Percentiles rank a stretch among this genome's conserved stretches.
phyloP scores from a whole-genome alignment of 371 early-diverging fungal species.

The Dinochytrium kinnereticum region DNA sequence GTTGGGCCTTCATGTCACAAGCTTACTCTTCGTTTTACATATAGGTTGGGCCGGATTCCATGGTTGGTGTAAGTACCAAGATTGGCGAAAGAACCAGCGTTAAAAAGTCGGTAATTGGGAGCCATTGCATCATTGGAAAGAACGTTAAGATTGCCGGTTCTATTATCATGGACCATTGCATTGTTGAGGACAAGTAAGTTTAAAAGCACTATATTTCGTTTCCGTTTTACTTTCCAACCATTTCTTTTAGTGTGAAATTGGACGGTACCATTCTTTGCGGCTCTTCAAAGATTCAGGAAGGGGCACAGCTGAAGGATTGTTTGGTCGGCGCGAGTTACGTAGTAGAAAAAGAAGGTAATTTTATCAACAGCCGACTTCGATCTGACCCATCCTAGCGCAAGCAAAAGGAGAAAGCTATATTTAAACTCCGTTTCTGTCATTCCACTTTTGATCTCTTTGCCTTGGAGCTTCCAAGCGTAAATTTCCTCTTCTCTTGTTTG shows the following conservation, averaged over 20 bases:
- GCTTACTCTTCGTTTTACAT: neutral
- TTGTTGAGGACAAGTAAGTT: constrained; percentile 79
- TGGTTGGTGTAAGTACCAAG: constrained; percentile 86
- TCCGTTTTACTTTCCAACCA: neutral
- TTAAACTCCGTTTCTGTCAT: neutral
- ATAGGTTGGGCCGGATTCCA: constrained; percentile 84
- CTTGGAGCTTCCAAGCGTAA: neutral
- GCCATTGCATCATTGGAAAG: constrained; percentile 90
- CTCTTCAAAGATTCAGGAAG: constrained; percentile 77
- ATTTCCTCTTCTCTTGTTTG: neutral
- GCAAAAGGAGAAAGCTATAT: constrained; percentile 24
- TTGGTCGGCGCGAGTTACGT: constrained; percentile 80
- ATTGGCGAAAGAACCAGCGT: constrained; percentile 90
- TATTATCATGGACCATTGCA: constrained; percentile 93
- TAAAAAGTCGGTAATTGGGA: constrained; percentile 91
- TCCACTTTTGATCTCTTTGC: neutral
- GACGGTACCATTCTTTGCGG: constrained; percentile 88
- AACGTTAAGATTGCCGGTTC: constrained; percentile 93
- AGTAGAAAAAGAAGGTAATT: constrained; percentile 70
- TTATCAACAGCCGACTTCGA: neutral
- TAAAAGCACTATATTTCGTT: no score
- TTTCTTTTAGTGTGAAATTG: constrained; percentile 76
- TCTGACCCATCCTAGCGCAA: constrained; percentile 11
- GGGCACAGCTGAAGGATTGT: constrained; percentile 84
- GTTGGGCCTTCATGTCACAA: no score